Evolutionary conservation across 2,329 filamentous ascomycete genomes (phyloP).

Genomic region (Metarhizium guizhouense): DNA sequence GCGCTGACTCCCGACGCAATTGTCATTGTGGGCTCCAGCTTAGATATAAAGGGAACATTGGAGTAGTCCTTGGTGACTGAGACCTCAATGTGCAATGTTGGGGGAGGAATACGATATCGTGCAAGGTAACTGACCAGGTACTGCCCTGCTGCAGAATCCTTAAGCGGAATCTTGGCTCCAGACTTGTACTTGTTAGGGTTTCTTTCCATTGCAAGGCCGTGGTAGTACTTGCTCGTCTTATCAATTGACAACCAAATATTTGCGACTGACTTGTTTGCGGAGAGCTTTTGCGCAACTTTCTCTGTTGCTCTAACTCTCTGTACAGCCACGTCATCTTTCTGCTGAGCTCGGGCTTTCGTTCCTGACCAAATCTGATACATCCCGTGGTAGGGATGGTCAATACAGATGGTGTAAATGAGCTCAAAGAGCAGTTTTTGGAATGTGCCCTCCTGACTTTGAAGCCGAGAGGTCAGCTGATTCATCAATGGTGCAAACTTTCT

Average conservation of each 20-base stretch:
- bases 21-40: slow-evolving; percentile 65
- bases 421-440: slow-evolving; percentile 72
- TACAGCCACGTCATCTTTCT: slow-evolving; percentile 64
- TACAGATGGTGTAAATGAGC: slow-evolving; percentile 72
- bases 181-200: slow-evolving; percentile 58
- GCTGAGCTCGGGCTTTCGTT: slow-evolving; percentile 57
- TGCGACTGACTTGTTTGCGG: slow-evolving; percentile 39
- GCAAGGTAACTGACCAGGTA: slow-evolving; percentile 54
- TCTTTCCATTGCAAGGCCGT: slow-evolving; percentile 54
- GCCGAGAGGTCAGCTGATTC: slow-evolving; percentile 92
- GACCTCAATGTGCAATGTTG: slow-evolving; percentile 78
- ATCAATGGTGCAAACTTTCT: slow-evolving; percentile 88
- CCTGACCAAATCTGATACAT: slow-evolving; percentile 95
- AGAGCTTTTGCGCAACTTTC: slow-evolving; percentile 54
- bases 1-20: slow-evolving; percentile 87
- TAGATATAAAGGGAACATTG: slow-evolving; percentile 62
- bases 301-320: slow-evolving; percentile 68
- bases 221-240: slow-evolving; percentile 60
- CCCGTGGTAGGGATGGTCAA: slow-evolving; percentile 90
- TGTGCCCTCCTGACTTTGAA: slow-evolving; percentile 58
- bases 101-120: slow-evolving; percentile 68
- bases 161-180: slow-evolving; percentile 54
- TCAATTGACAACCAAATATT: slow-evolving; percentile 63
- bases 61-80: slow-evolving; percentile 67
- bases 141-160: slow-evolving; percentile 53